Evolutionary conservation across 108 stramenopile genomes (phyloP), one percentile per base, ranked within the genome.

Genomic region (Parietichytrium sp.): DNA sequence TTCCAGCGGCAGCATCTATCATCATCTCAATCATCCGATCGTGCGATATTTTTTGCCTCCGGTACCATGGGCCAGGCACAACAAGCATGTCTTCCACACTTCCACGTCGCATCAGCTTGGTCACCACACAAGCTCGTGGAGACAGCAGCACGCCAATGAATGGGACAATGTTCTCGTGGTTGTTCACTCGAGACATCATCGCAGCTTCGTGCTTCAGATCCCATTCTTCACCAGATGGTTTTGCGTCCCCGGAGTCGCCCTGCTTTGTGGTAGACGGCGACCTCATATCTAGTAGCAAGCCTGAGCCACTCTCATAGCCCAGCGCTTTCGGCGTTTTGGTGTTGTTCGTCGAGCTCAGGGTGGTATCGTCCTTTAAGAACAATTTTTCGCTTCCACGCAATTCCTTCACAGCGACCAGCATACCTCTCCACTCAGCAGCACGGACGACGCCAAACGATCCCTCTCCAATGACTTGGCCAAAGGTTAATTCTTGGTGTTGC

Each of bases 141-240:
- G 80, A 54, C 31, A 79, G 45, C 18, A 83, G 47, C 38, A 86
- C 80, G 23, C 85, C 85, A 29, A 86, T 80, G 25, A 86, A 83
- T 29, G 51, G 85, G 29, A 86, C 80, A 45, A 86, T 82, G 52
- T 61, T 47, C 47, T 48, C 51, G 83, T 85, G 85, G 79, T 83
- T 51, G 83, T 51, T 49, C 30, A 85, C 85, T 16, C 55, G 55
- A 26, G 82, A 47, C 78, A 85, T 50, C 79, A 83, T 83, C 16
- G n/a, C 30, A 3, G 85, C 85, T 51, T 85, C 85, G 51, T 85
- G 85, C 52, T 82, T 78, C 82, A 85, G 49, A 36, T 85, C 85
- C 55, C 30, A 80, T 38, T 72, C 77, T 42, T 50, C 33, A 42
- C 55, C 42, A n/a, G n/a, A n/a, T n/a, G n/a, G n/a, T n/a, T n/a